Evolutionary conservation across 177 flowering plant genomes (phyloP).

Genomic region (Vitis hybrid): DNA sequence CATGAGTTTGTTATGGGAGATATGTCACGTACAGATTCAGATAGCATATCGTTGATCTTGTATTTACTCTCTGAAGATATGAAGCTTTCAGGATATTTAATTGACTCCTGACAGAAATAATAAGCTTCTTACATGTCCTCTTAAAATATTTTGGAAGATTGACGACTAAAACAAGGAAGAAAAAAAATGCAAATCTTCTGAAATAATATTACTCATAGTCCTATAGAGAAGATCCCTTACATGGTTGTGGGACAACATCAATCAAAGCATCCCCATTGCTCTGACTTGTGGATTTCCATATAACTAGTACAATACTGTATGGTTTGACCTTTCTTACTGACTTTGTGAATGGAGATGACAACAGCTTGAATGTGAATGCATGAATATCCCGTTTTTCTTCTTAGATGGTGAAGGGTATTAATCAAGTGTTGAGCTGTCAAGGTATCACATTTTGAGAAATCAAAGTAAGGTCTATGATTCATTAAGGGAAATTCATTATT

Average conservation of each 20-base stretch:
- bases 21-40: conserved; percentile 24
- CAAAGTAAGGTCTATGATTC: not conserved
- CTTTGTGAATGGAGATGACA: not conserved
- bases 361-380: not conserved
- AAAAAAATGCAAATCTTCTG: not conserved
- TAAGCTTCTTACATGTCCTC: conserved; percentile 8
- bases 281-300: not conserved
- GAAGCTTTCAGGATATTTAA: conserved; percentile 17
- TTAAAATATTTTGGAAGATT: conserved; percentile 12
- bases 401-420: not conserved
- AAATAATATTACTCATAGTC: not conserved
- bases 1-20: conserved; percentile 52
- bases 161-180: conserved; percentile 3
- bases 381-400: not conserved
- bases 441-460: not conserved
- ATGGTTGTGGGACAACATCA: not conserved
- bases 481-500: not conserved
- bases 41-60: conserved; percentile 26
- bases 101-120: conserved; percentile 7
- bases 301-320: not conserved
- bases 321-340: not conserved
- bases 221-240: not conserved
- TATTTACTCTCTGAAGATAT: conserved; percentile 29
- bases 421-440: conserved; percentile 1
- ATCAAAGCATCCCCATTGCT: not conserved